Conservation (phyloP, 495 filamentous ascomycete species). For the Geopyxis carbonaria region DNA sequence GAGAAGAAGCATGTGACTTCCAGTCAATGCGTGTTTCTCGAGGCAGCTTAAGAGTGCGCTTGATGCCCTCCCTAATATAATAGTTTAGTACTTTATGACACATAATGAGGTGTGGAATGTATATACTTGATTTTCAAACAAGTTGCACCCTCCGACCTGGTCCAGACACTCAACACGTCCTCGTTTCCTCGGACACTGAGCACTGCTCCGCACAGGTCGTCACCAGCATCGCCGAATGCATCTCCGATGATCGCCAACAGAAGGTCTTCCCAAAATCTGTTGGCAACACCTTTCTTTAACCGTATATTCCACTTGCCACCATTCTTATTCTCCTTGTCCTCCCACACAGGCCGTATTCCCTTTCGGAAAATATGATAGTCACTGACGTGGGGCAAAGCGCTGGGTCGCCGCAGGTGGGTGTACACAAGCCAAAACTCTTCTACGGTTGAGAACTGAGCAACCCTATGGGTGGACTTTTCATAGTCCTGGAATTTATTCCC, state of each 20-base stretch:
- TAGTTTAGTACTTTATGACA: background rate
- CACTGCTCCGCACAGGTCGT: constrained; percentile 89
- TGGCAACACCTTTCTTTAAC: constrained; percentile 87
- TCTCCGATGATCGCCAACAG: constrained; percentile 82
- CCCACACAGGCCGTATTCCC: constrained; percentile 93
- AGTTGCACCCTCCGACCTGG: constrained; percentile 71
- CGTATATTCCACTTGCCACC: constrained; percentile 96
- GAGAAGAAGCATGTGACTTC: constrained; percentile 63
- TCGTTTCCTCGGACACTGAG: constrained; percentile 88
- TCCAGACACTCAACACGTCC: constrained; percentile 96
- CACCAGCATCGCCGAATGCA: constrained; percentile 82
- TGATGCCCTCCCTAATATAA: constrained; percentile 65
- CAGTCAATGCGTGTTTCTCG: constrained; percentile 78
- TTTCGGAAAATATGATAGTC: constrained; percentile 98
- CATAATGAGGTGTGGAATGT: constrained; percentile 1
- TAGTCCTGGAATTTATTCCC: constrained; percentile 79
- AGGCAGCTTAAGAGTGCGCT: constrained; percentile 69
- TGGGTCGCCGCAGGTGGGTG: constrained; percentile 76
- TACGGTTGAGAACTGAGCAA: constrained; percentile 63
- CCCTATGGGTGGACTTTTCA: constrained; percentile 81
- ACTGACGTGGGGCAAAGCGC: constrained; percentile 71
- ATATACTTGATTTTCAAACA: constrained; percentile 92
- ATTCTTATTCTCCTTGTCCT: constrained; percentile 89
- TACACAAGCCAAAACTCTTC: constrained; percentile 94
- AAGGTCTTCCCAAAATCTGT: constrained; percentile 96